Evolutionary conservation across 2,329 filamentous ascomycete genomes (phyloP), one percentile per base, ranked within the genome.

Genomic region (Fusarium cicatricum): DNA sequence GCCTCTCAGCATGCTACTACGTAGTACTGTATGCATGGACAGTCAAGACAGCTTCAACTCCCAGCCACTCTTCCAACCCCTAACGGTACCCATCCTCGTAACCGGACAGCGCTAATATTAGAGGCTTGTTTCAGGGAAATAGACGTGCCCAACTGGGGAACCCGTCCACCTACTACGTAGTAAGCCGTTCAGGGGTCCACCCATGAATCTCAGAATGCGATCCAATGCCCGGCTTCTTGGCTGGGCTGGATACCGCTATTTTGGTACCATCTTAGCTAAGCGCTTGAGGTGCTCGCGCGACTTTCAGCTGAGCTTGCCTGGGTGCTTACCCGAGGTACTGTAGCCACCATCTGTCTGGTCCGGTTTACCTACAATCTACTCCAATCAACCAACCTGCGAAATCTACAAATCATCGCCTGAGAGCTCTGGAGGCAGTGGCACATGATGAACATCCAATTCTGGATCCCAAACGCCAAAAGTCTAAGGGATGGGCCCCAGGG

Each of bases 71-170:
- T n/a, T 32, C 58, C 43, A 59, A 42, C 55, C 60, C 60, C 60
- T 64, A 60, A 60, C 28, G 47, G 33, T 34, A 39, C 12, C 29
- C 39, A 29, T 46, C 33, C 47, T 64, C 60, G 43, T 64, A 57
- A 52, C 26, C 38, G 38, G 60, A 40, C 39, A 40, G 10, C 23
- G 31, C 50, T 53, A 49, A 63, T 60, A 52, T 57, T 60, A 62
- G 60, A 63, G 55, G 60, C 47, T 33, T 46, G 60, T 63, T 63
- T 63, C 60, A 63, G 60, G 53, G 42, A 50, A 37, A 44, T 29
- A n/a, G n/a, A n/a, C n/a, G 29, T 40, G 49, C 54, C 49, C 46
- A 49, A 49, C 46, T 49, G 45, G 45, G 45, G 45, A 62, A 55
- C 49, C 41, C 40, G 16, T 31, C 42, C 42, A 52, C 49, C 29